Evolutionary conservation across 805 yeast species (phyloP).

Genomic region (Lachancea sp.): DNA sequence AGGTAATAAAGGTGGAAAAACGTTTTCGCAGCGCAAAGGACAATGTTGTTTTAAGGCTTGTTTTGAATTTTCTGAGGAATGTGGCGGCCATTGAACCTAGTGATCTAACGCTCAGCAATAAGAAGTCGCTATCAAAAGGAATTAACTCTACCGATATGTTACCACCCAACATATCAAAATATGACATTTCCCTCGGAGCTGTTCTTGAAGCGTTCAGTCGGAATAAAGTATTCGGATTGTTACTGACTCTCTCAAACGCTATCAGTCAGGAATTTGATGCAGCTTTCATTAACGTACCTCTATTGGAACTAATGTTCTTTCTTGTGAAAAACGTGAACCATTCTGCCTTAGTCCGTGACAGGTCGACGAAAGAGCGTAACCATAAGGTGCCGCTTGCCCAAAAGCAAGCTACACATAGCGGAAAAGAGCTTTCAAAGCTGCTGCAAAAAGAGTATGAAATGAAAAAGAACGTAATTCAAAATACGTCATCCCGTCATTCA

Average conservation of each 20-base stretch:
- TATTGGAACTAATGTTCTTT: slow-evolving; percentile 65
- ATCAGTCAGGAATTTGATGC: slow-evolving; percentile 59
- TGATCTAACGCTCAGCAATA: slow-evolving; percentile 42
- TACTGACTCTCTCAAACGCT: slow-evolving; percentile 64
- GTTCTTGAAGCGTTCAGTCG: slow-evolving; percentile 53
- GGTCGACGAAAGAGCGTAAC: neutral
- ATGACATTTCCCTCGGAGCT: slow-evolving; percentile 61
- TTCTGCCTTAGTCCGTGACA: slow-evolving; percentile 14
- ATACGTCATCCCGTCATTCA: slow-evolving; percentile 71
- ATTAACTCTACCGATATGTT: slow-evolving; percentile 31
- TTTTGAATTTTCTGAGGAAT: slow-evolving; percentile 69
- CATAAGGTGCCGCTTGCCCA: no score
- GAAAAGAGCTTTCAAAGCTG: slow-evolving; percentile 42
- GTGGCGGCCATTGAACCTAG: slow-evolving; percentile 73
- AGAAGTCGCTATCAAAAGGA: slow-evolving; percentile 34
- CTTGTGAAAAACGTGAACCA: slow-evolving; percentile 52
- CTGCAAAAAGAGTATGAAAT: slow-evolving; percentile 56
- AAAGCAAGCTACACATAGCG: slow-evolving; percentile 27
- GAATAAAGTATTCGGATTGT: slow-evolving; percentile 66
- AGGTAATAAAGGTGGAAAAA: slow-evolving; percentile 46
- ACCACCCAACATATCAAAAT: slow-evolving; percentile 52
- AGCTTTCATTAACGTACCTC: slow-evolving; percentile 50
- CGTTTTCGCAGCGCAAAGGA: slow-evolving; percentile 63
- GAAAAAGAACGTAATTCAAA: slow-evolving; percentile 42
- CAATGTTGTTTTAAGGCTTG: slow-evolving; percentile 63